phyloP scores from a whole-genome alignment of 345 rosid genomes.

The Kandelia obovata region DNA sequence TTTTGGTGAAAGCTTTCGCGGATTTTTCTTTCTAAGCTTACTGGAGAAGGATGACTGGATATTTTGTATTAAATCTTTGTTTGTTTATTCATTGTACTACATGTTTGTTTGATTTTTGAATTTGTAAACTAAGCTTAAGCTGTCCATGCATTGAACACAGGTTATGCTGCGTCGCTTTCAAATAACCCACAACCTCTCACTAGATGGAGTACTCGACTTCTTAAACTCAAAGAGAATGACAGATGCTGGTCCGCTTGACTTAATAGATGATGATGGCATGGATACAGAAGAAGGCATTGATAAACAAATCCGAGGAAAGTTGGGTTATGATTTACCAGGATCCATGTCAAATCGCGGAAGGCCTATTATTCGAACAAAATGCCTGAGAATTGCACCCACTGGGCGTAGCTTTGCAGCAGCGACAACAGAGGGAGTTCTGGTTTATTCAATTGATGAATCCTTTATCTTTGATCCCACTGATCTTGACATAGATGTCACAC shows the following conservation, averaged over 20 bases:
- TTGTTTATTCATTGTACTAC: not conserved
- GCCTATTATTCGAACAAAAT: conserved; percentile 70
- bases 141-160: conserved; percentile 32
- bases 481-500: conserved; percentile 96
- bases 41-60: not conserved
- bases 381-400: conserved; percentile 88
- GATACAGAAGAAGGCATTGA: conserved; percentile 84
- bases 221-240: conserved; percentile 93
- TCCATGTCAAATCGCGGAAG: conserved; percentile 78
- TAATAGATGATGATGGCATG: conserved; percentile 77
- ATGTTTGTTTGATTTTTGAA: not conserved
- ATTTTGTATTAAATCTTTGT: not conserved
- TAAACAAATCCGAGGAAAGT: conserved; percentile 63
- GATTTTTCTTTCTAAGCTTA: not conserved
- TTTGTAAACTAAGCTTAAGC: not conserved
- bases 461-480: conserved; percentile 95
- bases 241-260: conserved; percentile 89
- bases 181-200: conserved; percentile 75
- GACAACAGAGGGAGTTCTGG: conserved; percentile 93
- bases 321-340: conserved; percentile 87
- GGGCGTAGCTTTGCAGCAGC: conserved; percentile 91
- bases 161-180: conserved; percentile 81
- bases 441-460: conserved; percentile 82
- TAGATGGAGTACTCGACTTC: conserved; percentile 95
- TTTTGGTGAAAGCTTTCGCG: not conserved